Evolutionary conservation across 768 basidiomycete genomes (phyloP).

Genomic region (Tylopilus cervinicoccineus): DNA sequence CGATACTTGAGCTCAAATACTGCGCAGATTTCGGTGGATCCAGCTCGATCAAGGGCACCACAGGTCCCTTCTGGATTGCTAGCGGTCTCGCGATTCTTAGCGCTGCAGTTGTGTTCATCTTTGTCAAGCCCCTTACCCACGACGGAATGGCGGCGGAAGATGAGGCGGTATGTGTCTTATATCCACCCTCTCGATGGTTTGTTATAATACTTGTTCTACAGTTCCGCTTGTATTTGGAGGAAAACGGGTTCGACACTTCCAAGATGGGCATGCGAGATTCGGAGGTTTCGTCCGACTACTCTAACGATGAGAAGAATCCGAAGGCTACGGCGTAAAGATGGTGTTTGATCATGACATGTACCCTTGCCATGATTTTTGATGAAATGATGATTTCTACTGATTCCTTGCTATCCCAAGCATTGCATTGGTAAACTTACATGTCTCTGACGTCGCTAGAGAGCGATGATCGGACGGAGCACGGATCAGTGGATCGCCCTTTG

Average conservation of each 20-base stretch:
- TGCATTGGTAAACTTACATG: too few species aligned
- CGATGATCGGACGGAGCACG: too few species aligned
- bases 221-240: slow-evolving; percentile 83
- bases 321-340: slow-evolving; percentile 11
- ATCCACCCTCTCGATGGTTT: neutral
- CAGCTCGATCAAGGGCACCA: slow-evolving; percentile 53
- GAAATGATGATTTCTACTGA: neutral
- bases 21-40: slow-evolving; percentile 58
- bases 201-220: slow-evolving; percentile 22
- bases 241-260: slow-evolving; percentile 73
- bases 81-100: slow-evolving; percentile 80
- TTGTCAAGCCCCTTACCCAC: slow-evolving; percentile 67
- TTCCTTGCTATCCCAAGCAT: neutral
- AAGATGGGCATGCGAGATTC: slow-evolving; percentile 54
- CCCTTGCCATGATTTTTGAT: neutral
- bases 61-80: slow-evolving; percentile 87
- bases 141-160: slow-evolving; percentile 85
- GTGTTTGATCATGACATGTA: slow-evolving; percentile 1
- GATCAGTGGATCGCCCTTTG: too few species aligned
- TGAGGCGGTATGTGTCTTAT: slow-evolving; percentile 41
- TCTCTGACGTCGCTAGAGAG: neutral
- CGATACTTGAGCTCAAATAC: neutral
- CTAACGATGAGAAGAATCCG: slow-evolving; percentile 17
- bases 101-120: slow-evolving; percentile 66
- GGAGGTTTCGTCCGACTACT: slow-evolving; percentile 20